Base-by-base conservation (phyloP, 1,139 yeast genomes). In the Nakaseomyces nivariensis region DNA sequence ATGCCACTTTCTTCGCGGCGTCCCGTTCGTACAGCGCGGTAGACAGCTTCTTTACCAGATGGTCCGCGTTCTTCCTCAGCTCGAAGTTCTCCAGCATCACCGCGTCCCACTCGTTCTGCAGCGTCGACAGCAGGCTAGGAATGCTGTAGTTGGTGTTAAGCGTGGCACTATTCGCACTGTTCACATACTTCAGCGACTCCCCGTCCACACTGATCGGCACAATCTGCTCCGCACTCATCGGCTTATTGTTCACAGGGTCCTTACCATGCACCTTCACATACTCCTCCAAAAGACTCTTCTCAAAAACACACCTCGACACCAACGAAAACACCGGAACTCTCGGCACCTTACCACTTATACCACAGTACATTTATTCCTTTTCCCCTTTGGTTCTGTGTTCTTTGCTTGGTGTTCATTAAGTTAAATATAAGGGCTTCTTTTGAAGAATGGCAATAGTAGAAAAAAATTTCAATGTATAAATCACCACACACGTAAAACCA, bases 91-190 rank as follows among this genome's bases (percentile, higher is more conserved):
- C 97, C 50, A 90, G 70, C 37, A 94, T 88, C 52, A 86, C 67
- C 0, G 96, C 78, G 62, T 92, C 97, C 90, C 95, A 90, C 63
- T 90, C 96, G 52, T 81, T 80, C 64, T 89, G 97, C 56, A 90
- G 79, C 1, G 84, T 72, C 1, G 87, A 72, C 47, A 90, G 71
- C 56, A 90, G 67, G 8, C 85, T 73, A 0, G 98, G 98, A 36
- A 90, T 85, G 4, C 95, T 85, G 48, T 65, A 64, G 46, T 63
- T 63, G 8, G 58, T 44, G 25, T 81, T 77, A 52, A 75, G 67
- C 0, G 67, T 64, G 5, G 66, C 51, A 3, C 67, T 62, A 47
- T 62, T 62, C 26, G 60, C 46, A 10, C 59, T 33, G 38, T 57
- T 56, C 0, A 56, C 45, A 34, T 56, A 45, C 1, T 59, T 48